These are phyloP conservation scores for Setomelanomma holmii DNA, from an alignment of 2,329 filamentous ascomycete species.

Conservation along the genomic window DNA sequence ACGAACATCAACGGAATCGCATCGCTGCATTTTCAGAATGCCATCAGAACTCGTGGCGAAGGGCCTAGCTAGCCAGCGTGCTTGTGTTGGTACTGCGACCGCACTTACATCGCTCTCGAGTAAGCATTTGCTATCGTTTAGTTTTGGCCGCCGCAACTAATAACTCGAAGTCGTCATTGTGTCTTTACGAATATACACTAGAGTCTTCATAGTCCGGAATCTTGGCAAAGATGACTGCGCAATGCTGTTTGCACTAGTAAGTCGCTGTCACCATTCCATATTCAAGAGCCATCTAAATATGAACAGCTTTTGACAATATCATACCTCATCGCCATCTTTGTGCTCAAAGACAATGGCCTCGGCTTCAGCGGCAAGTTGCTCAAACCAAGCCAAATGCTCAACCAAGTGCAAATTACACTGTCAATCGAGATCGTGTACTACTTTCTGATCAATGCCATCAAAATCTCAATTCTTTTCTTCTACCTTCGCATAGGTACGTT, in stretches of 20 bases:
- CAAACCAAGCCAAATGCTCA: slow-evolving; percentile 25
- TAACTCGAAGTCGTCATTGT: slow-evolving; percentile 30
- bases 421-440: slow-evolving; percentile 44
- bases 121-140: slow-evolving; percentile 8
- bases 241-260: slow-evolving; percentile 37
- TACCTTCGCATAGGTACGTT: slow-evolving; percentile 45
- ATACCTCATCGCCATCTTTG: slow-evolving; percentile 31
- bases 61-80: slow-evolving; percentile 18
- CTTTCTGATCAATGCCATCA: slow-evolving; percentile 36
- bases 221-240: slow-evolving; percentile 40
- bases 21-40: background rate
- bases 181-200: slow-evolving; percentile 28
- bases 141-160: slow-evolving; percentile 5
- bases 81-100: slow-evolving; percentile 27
- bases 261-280: background rate
- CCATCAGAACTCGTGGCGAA: background rate
- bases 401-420: slow-evolving; percentile 30
- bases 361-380: slow-evolving; percentile 30
- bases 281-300: slow-evolving; percentile 1
- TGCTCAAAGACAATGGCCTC: slow-evolving; percentile 32
- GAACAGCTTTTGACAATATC: slow-evolving; percentile 31
- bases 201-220: slow-evolving; percentile 27
- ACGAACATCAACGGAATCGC: background rate
- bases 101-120: slow-evolving; percentile 31
- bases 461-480: slow-evolving; percentile 44